A percentile compares a stretch with the other conserved stretches of the same genome.
These are phyloP conservation scores for Clarireedia homoeocarpa DNA, from an alignment of 2,329 filamentous ascomycete genomes.

Conservation along the genomic window DNA sequence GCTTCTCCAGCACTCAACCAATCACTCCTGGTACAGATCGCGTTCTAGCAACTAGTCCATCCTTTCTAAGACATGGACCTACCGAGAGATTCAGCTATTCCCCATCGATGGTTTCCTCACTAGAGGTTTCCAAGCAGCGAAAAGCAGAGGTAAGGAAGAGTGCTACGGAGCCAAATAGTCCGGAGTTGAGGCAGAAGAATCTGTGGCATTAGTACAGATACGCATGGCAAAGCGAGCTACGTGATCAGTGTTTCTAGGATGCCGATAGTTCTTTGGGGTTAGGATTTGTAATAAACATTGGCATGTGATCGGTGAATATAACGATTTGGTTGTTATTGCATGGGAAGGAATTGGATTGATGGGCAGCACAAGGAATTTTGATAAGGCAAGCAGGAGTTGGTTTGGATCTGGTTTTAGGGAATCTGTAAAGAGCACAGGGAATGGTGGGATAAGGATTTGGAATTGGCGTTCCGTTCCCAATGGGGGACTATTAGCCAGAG, in stretches of 20 bases:
- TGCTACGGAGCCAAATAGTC: constrained; percentile 13
- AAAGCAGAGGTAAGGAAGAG: not conserved
- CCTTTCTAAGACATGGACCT: constrained; percentile 3
- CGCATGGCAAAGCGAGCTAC: not conserved
- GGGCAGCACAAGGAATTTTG: too few species aligned
- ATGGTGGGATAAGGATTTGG: too few species aligned
- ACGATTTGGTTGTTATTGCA: too few species aligned
- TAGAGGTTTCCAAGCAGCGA: not conserved
- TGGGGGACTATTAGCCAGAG: too few species aligned
- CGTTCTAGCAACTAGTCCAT: constrained; percentile 25
- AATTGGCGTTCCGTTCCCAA: too few species aligned
- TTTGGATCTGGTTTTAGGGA: too few species aligned
- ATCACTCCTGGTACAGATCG: constrained; percentile 23
- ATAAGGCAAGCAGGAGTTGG: too few species aligned
- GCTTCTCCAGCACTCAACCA: constrained; percentile 25
- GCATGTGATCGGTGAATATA: too few species aligned
- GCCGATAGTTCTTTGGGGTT: too few species aligned
- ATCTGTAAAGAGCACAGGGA: too few species aligned
- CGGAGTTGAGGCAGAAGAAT: constrained; percentile 16
- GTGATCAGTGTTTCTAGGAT: not conserved
- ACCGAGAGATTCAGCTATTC: constrained; percentile 9
- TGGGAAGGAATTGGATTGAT: too few species aligned
- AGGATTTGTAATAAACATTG: too few species aligned
- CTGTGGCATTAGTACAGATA: constrained; percentile 11
- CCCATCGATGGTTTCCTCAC: constrained; percentile 1